A percentile compares a stretch with the other conserved stretches of the same genome.
Conservation (phyloP, 345 rosid genomes). For the Euphorbia peplus region DNA sequence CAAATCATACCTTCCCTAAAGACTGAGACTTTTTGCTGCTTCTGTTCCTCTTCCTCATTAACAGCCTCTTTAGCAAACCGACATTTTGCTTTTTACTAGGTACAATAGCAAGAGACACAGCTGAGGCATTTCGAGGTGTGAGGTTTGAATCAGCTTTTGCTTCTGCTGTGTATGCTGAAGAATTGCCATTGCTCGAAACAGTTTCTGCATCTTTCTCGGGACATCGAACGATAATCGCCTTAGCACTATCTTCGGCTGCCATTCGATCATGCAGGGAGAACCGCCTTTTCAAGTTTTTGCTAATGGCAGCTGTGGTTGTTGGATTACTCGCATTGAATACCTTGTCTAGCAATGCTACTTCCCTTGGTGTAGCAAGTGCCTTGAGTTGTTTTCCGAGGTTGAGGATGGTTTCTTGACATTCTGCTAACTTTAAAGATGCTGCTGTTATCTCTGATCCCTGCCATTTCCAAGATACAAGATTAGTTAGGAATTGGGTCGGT, state of each 20-base stretch:
- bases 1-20: constrained; percentile 22
- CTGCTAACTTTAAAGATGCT: constrained; percentile 78
- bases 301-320: constrained; percentile 22
- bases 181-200: constrained; percentile 23
- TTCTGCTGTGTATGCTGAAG: constrained; percentile 30
- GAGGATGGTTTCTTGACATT: constrained; percentile 81
- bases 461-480: constrained; percentile 20
- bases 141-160: constrained; percentile 27
- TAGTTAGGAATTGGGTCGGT: background rate
- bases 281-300: constrained; percentile 35
- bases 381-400: constrained; percentile 73
- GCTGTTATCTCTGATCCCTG: constrained; percentile 69
- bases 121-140: constrained; percentile 19
- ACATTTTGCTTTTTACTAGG: constrained; percentile 58
- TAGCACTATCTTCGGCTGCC: constrained; percentile 54
- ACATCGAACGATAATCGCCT: constrained; percentile 36
- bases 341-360: constrained; percentile 39
- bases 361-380: constrained; percentile 58
- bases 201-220: constrained; percentile 23
- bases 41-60: constrained; percentile 68
- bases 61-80: constrained; percentile 58
- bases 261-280: constrained; percentile 60
- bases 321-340: constrained; percentile 32
- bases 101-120: constrained; percentile 39
- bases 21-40: constrained; percentile 42